Base-by-base conservation (phyloP, 345 rosid species). In the Sisymbrium irio region DNA sequence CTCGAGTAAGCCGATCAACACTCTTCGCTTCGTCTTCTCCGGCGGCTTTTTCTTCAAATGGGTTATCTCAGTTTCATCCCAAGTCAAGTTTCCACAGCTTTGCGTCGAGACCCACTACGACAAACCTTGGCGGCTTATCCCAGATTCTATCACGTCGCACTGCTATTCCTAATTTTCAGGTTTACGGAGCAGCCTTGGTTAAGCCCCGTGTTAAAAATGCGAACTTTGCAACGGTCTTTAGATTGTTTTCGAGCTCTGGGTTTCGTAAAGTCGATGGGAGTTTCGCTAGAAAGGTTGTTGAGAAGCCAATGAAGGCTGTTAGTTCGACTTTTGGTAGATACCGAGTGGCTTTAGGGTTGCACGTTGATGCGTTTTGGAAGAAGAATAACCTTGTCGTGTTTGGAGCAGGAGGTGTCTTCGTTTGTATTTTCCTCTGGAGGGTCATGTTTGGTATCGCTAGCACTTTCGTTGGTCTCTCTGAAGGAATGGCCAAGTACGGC, bases 401-500 rank as follows among this genome's bases (percentile, higher is more conserved):
- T 46, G 97, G 96, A 9, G 97, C 82, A 3, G 97, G 83, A 36
- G 96, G 83, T 50, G 85, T 85, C 45, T 20, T 88, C 27, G 44
- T 86, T 3, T 89, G 96, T 79, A 82, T 79, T 58, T 79, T 91
- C 78, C 76, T 89, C 20, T 93, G 98, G 97, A 86, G 92, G 87
- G 68, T 90, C 67, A 89, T 91, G 96, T 93, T 86, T 71, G 97
- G 96, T 3, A 80, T 92, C 79, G 97, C 99, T 55, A 92, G 67
- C 64, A 82, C 97, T 36, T 88, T 88, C 67, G 85, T 88, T 54
- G 90, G 95, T 50, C 84, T 94, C 59, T 94, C 96, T 12, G 97
- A 92, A 70, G 97, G 97, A 65, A 83, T 94, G 93, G 88, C 96
- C 33, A 89, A 94, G 86, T 94, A 88, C 22, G 97, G 93, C 11